These are phyloP conservation scores for Cercophora samala DNA, from an alignment of 495 filamentous ascomycete species.

Conservation along the genomic window DNA sequence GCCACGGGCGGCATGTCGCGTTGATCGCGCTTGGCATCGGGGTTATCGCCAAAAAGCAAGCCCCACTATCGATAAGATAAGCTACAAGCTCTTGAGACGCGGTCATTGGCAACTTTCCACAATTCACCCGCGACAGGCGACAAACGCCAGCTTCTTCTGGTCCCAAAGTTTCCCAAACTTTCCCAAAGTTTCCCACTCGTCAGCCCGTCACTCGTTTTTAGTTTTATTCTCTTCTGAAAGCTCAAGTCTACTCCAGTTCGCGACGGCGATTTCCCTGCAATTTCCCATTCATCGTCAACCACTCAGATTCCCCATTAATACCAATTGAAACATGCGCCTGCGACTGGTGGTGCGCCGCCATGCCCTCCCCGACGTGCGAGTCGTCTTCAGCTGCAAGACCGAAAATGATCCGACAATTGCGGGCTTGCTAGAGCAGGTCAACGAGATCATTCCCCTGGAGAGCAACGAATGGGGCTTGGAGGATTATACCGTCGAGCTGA, in stretches of 20 bases:
- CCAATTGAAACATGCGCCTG: constrained; percentile 50
- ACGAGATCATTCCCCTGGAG: constrained; percentile 81
- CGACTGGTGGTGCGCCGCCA: constrained; percentile 79
- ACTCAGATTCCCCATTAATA: not conserved
- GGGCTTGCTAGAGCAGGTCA: constrained; percentile 78
- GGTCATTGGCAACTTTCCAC: not conserved
- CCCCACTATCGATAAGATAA: not conserved
- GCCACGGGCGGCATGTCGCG: not conserved
- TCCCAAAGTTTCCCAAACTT: not conserved
- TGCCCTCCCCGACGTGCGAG: constrained; percentile 66
- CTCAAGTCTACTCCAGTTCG: not conserved
- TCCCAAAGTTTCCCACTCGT: not conserved
- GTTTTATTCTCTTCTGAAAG: not conserved
- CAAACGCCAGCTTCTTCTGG: too few species aligned
- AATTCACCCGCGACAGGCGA: not conserved
- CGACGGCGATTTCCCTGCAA: not conserved
- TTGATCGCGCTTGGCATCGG: not conserved
- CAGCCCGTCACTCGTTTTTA: not conserved
- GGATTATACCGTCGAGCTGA: constrained; percentile 84
- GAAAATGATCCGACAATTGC: constrained; percentile 64
- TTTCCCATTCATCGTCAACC: not conserved
- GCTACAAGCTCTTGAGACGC: not conserved
- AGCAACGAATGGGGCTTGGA: constrained; percentile 82
- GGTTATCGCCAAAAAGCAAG: not conserved
- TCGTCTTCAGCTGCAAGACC: constrained; percentile 67